Evolutionary conservation across 2,329 filamentous ascomycete species (phyloP).

Genomic region (Massarina eburnea): DNA sequence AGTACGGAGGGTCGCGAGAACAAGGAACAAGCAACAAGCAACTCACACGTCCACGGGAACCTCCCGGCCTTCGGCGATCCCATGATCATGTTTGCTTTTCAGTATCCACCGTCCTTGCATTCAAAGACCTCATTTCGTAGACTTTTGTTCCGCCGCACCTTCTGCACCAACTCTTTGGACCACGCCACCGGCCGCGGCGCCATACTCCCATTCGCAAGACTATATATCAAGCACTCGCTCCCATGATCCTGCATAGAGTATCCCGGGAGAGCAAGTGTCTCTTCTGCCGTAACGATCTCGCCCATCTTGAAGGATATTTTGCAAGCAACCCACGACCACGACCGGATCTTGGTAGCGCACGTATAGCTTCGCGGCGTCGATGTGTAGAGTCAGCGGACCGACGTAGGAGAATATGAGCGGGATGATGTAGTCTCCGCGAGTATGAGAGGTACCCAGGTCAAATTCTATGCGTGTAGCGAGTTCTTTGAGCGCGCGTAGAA

Average conservation of each 20-base stretch:
- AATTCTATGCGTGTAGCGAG: constrained; percentile 25
- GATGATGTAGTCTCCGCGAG: constrained; percentile 17
- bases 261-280: constrained; percentile 49
- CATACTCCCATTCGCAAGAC: constrained; percentile 26
- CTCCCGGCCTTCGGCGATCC: constrained; percentile 43
- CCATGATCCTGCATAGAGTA: constrained; percentile 40
- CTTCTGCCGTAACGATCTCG: constrained; percentile 58
- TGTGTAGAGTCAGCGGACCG: constrained; percentile 21
- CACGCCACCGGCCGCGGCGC: constrained; percentile 41
- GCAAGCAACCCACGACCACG: constrained; percentile 56
- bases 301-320: constrained; percentile 51
- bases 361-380: constrained; percentile 27
- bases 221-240: constrained; percentile 22
- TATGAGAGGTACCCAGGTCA: constrained; percentile 21
- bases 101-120: constrained; percentile 35
- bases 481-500: constrained; percentile 19
- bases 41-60: constrained; percentile 46
- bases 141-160: constrained; percentile 48
- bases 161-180: constrained; percentile 48
- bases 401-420: constrained; percentile 22
- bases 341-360: constrained; percentile 34
- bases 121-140: constrained; percentile 37
- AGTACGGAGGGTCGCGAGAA: too few species aligned
- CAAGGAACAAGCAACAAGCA: background rate
- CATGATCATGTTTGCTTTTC: too few species aligned